A percentile compares a stretch with the other conserved stretches of the same genome.
phyloP scores from a whole-genome alignment of 2,329 filamentous ascomycete genomes.

The Colletotrichum salicis region DNA sequence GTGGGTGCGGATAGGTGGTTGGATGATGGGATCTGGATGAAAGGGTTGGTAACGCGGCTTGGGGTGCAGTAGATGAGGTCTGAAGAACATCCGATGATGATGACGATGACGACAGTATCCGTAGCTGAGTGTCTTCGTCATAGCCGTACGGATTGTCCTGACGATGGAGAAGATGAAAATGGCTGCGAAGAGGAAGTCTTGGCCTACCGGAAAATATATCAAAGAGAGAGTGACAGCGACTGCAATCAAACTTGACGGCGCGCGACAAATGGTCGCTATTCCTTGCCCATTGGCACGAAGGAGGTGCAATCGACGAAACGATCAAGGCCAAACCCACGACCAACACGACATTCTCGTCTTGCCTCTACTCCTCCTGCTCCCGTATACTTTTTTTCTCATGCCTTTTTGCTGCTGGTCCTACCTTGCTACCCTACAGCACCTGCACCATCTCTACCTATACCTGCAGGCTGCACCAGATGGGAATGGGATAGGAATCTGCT shows the following conservation, averaged over 20 bases:
- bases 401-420: background rate
- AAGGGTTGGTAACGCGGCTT: background rate
- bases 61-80: background rate
- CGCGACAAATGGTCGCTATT: background rate
- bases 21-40: background rate
- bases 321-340: background rate
- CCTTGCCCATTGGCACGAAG: background rate
- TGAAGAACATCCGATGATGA: background rate
- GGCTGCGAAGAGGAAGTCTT: background rate
- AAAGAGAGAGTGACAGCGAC: background rate
- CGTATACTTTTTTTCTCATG: background rate
- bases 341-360: background rate
- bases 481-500: background rate
- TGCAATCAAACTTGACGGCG: background rate
- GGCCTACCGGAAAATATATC: background rate
- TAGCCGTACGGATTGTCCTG: no score
- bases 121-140: no score
- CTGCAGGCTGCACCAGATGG: constrained; percentile 25
- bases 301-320: background rate
- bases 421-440: background rate
- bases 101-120: background rate
- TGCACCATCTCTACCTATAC: background rate
- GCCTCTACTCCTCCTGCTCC: background rate
- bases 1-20: background rate
- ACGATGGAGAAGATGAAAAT: background rate